These are phyloP conservation scores for Brachypodium distachyon DNA, from an alignment of 202 grass and related monocot genomes.

Conservation along the genomic window DNA sequence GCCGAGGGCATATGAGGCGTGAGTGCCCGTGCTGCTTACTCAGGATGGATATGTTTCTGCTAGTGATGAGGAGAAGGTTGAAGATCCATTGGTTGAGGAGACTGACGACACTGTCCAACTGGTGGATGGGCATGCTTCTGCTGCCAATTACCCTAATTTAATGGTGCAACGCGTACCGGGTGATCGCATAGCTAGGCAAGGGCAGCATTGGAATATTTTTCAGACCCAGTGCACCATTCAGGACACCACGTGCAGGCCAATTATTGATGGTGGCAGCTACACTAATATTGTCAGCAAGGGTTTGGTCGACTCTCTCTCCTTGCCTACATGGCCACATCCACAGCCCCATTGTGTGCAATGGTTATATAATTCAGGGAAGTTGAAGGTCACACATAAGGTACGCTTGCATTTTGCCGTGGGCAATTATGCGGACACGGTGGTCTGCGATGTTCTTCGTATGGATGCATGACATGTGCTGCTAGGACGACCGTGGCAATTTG, in stretches of 20 bases:
- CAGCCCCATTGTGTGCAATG: neutral
- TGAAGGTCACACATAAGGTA: neutral
- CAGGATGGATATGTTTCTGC: too few relatives aligned
- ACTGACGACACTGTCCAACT: too few relatives aligned
- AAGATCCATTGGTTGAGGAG: too few relatives aligned
- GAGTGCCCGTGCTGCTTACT: too few relatives aligned
- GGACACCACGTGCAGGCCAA: neutral
- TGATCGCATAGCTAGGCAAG: too few relatives aligned
- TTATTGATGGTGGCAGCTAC: neutral
- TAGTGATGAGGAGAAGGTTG: too few relatives aligned
- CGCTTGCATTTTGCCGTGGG: neutral
- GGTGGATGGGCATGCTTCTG: too few relatives aligned
- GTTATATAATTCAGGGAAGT: neutral
- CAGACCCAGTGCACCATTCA: neutral
- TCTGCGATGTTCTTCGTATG: neutral
- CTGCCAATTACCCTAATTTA: too few relatives aligned
- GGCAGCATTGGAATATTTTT: too few relatives aligned
- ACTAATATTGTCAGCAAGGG: neutral
- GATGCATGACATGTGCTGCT: neutral
- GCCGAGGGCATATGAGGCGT: too few relatives aligned
- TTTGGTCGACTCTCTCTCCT: neutral
- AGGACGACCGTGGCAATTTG: too few relatives aligned
- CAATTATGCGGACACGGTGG: neutral
- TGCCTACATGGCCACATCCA: neutral
- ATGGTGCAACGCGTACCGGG: too few relatives aligned